Conservation (phyloP, 176 grass and related monocot genomes). For the Bothriochloa decipiens region DNA sequence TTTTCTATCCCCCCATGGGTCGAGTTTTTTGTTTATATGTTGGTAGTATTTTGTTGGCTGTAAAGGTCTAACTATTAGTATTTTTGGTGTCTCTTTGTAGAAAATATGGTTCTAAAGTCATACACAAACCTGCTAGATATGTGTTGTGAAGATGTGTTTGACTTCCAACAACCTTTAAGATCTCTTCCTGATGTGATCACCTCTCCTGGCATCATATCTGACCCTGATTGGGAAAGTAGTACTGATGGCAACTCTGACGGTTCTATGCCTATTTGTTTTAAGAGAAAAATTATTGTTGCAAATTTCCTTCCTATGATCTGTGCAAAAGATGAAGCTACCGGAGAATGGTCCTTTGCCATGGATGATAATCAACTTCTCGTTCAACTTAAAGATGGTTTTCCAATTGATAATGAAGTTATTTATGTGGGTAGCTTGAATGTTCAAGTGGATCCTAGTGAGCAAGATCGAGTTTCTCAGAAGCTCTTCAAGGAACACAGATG, state of each 20-base stretch:
- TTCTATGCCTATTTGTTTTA: constrained; percentile 7
- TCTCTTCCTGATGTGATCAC: constrained; percentile 58
- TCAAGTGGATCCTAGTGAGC: constrained; percentile 67
- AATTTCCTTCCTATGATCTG: constrained; percentile 78
- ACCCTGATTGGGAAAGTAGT: constrained; percentile 50
- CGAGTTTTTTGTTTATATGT: neutral
- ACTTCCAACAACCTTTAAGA: constrained; percentile 53
- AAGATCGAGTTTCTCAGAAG: constrained; percentile 70
- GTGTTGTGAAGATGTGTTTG: constrained; percentile 43
- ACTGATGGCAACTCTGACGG: constrained; percentile 41
- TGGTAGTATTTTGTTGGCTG: neutral
- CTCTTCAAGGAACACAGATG: constrained; percentile 68
- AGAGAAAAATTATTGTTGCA: constrained; percentile 79
- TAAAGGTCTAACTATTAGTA: constrained; percentile 26
- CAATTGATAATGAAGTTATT: constrained; percentile 55
- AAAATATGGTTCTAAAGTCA: constrained; percentile 67
- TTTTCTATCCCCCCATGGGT: neutral
- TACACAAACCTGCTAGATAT: constrained; percentile 70
- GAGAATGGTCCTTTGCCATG: constrained; percentile 65
- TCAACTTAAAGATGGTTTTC: constrained; percentile 80
- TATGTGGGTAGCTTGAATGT: constrained; percentile 78
- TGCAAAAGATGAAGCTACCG: constrained; percentile 58
- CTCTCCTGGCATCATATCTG: constrained; percentile 49
- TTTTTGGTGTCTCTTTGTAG: constrained; percentile 6
- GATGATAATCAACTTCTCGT: constrained; percentile 76